Conservation (phyloP, 306 rosid genomes). For the Vigna trinervia region DNA sequence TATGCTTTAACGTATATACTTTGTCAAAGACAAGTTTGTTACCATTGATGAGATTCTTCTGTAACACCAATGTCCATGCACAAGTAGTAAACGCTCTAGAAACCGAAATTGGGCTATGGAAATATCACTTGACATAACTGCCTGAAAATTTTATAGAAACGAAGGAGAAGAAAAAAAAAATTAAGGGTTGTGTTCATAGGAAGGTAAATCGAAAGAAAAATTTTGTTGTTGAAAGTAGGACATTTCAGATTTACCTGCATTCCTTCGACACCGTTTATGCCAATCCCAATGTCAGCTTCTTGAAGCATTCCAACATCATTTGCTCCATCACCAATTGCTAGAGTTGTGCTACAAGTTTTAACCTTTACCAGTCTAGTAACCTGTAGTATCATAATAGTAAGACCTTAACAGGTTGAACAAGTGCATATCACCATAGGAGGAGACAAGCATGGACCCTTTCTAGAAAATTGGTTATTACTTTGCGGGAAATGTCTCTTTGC, state of each 20-base stretch:
- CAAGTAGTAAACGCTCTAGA: slow-evolving; percentile 88
- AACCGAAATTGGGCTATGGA: slow-evolving; percentile 91
- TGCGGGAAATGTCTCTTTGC: no score
- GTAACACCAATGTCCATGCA: slow-evolving; percentile 99
- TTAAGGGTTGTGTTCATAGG: slow-evolving; percentile 1
- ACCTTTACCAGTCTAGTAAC: slow-evolving; percentile 84
- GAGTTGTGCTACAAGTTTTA: slow-evolving; percentile 75
- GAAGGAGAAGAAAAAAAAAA: not conserved
- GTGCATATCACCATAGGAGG: slow-evolving; percentile 3
- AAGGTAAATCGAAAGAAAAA: not conserved
- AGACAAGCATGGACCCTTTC: no score
- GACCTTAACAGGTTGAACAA: slow-evolving; percentile 12
- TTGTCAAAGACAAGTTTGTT: slow-evolving; percentile 17
- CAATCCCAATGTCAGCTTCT: slow-evolving; percentile 97
- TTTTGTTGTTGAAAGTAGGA: slow-evolving; percentile 4
- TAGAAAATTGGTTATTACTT: no score
- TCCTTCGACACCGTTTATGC: slow-evolving; percentile 96
- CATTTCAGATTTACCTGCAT: slow-evolving; percentile 75
- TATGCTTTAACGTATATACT: not conserved
- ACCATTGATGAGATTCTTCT: slow-evolving; percentile 95
- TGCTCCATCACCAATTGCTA: slow-evolving; percentile 97
- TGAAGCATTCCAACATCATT: slow-evolving; percentile 99
- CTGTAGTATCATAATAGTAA: slow-evolving; percentile 48
- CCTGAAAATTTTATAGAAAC: slow-evolving; percentile 62
- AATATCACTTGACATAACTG: slow-evolving; percentile 94